Conservation (phyloP, 176 grass and related monocot genomes). For the Melocanna baccifera region DNA sequence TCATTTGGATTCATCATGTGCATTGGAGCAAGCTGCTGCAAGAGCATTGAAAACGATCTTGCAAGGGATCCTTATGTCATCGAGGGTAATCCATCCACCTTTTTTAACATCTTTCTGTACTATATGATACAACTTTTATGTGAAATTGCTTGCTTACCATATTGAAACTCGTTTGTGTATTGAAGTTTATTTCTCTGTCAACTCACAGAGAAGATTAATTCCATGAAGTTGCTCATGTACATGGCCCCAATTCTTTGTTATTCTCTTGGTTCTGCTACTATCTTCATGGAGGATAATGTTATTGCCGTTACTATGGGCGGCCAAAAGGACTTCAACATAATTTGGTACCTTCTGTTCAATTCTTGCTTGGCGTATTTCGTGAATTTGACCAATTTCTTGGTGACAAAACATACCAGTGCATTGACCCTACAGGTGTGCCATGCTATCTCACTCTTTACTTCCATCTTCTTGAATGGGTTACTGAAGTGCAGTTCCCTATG, state of each 20-base stretch:
- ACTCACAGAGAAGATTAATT: conserved; percentile 71
- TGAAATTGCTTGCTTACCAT: no score
- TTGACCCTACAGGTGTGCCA: conserved; percentile 63
- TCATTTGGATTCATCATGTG: conserved; percentile 83
- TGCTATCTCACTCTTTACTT: conserved; percentile 17
- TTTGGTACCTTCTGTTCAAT: conserved; percentile 75
- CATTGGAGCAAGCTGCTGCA: conserved; percentile 71
- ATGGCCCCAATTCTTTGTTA: conserved; percentile 82
- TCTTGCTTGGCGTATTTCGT: conserved; percentile 77
- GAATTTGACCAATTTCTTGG: conserved; percentile 92
- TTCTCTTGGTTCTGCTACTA: conserved; percentile 67
- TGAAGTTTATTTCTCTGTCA: not conserved
- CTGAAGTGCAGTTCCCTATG: not conserved
- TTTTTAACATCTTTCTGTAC: not conserved
- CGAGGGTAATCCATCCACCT: conserved; percentile 47
- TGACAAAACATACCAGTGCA: conserved; percentile 85
- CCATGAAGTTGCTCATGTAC: conserved; percentile 86
- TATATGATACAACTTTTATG: no score
- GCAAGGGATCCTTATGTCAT: conserved; percentile 80
- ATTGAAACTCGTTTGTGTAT: not conserved
- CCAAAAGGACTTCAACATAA: conserved; percentile 57
- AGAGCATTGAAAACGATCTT: conserved; percentile 77
- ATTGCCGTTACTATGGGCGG: conserved; percentile 57
- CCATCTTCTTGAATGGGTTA: not conserved
- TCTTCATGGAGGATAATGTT: conserved; percentile 76